Base-by-base conservation (phyloP, 2,329 filamentous ascomycete species). In the Xylaria sp. region DNA sequence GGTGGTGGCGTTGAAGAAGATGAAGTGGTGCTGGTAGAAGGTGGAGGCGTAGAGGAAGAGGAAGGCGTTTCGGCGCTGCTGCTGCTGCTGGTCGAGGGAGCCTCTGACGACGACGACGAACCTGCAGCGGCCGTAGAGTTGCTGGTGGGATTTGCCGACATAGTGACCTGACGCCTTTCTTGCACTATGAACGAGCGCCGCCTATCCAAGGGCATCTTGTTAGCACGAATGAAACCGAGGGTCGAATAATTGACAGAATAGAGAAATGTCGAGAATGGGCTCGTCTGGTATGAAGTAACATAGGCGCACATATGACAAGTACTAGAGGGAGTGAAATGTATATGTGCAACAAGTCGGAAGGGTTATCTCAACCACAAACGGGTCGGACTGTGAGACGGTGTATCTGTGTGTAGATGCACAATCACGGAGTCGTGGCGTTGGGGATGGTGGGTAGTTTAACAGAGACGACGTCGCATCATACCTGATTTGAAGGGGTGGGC, bases 181-280 rank as follows among this genome's bases (percentile, higher is more conserved):
- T 44, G 69, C 53, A 71, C 71, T 63, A 65, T 69, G 51, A 73
- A 73, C 67, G 63, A 67, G 48, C 61, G 70, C 67, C 77, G 78
- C 67, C 79, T 81, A 65, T 63, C 65, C 63, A 64, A 68, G 57
- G 77, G 73, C 59, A 77, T 69, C 75, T 77, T 80, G 76, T 83
- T 76, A 83, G 80, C 74, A 74, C 65, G 58, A 38, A 66, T 56
- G 40, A 20, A 26, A n/a, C 28, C 6, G 33, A 48, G 20, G 5
- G 31, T 58, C 20, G 17, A 23, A 51, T 17, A n/a, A 36, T 20
- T 48, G 20, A n/a, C 23, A 63, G 62, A 36, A n/a, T 13, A 51
- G 49, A 63, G 49, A 7, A 15, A 40, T 46, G 54, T 17, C 17
- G 38, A 56, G 49, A 59, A 69, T 13, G 57, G 33, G 31, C n/a